Base-by-base conservation (phyloP, 2,329 filamentous ascomycete genomes). In the Penicillium decumbens region DNA sequence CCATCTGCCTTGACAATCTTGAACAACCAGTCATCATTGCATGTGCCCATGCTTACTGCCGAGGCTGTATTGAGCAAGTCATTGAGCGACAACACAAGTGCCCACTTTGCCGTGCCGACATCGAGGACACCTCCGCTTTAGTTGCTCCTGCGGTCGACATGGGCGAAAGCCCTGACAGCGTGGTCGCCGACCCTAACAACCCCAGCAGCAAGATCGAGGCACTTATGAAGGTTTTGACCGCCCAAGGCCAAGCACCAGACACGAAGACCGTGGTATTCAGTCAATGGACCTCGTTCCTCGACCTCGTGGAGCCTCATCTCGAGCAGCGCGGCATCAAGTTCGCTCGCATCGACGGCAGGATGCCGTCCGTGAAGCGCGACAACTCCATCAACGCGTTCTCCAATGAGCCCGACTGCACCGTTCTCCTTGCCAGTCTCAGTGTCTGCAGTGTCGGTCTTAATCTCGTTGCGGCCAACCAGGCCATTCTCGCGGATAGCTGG, bases 391-490 rank as follows among this genome's bases (percentile, higher is more conserved):
- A 79, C 3, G 75, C 79, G 0, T 79, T 95, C 27, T 83, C 87
- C 49, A 75, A 76, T 2, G 83, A 93, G 49, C 76, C 83, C 0
- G 67, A 80, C 1, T 88, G 82, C 50, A 85, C 82, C 0, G 80
- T 95, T 58, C 79, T 95, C 75, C 83, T 95, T 2, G 90, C 90
- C 2, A 90, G 86, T 63, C 74, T 95, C 37, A 81, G 82, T 6
- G 90, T 93, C 6, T 92, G 88, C 69, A 87, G 85, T 45, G 89
- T 95, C 1, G 90, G 90, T 0, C 77, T 95, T 40, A 95, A 95
- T 60, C 80, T 95, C 10, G 88, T 91, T 0, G 84, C 88, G 0
- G 90, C 90, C 0, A 89, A 93, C 60, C 90, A 90, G 6, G 88
- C 95, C 50, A 83, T 95, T 40, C 76, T 95, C 18, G 81, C 83